phyloP scores from a whole-genome alignment of 2,329 filamentous ascomycete genomes.

The Paraphaeosphaeria sporulosa region DNA sequence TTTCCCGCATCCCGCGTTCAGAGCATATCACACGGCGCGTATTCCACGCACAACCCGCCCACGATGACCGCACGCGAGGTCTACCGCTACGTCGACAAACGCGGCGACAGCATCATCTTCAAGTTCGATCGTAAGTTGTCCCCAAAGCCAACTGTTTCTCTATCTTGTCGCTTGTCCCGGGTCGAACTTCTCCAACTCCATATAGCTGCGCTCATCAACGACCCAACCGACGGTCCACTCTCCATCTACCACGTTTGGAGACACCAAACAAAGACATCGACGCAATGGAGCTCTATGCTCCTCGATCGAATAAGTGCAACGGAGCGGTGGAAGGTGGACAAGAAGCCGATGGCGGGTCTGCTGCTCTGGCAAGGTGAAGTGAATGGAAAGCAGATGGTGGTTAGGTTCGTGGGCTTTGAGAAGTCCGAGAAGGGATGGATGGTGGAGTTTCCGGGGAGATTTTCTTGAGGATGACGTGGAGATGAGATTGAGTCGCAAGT shows the following conservation, averaged over 20 bases:
- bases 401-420: slow-evolving; percentile 13
- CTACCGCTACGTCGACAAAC: slow-evolving; percentile 22
- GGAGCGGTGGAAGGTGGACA: slow-evolving; percentile 21
- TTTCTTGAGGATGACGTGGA: neutral
- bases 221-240: slow-evolving; percentile 17
- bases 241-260: slow-evolving; percentile 22
- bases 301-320: slow-evolving; percentile 15
- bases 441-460: neutral
- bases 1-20: neutral
- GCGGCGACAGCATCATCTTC: slow-evolving; percentile 24
- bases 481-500: neutral
- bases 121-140: slow-evolving; percentile 23
- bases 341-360: slow-evolving; percentile 18
- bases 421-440: slow-evolving; percentile 10
- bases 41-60: neutral
- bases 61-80: slow-evolving; percentile 20
- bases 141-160: neutral
- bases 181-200: neutral
- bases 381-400: neutral
- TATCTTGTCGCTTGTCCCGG: too few relatives aligned
- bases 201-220: slow-evolving; percentile 14
- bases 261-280: slow-evolving; percentile 2
- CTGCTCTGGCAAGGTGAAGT: slow-evolving; percentile 14
- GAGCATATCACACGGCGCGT: neutral
- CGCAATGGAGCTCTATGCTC: slow-evolving; percentile 18